phyloP scores from a whole-genome alignment of 768 basidiomycete species.

The Leccinum pellstonianum region DNA sequence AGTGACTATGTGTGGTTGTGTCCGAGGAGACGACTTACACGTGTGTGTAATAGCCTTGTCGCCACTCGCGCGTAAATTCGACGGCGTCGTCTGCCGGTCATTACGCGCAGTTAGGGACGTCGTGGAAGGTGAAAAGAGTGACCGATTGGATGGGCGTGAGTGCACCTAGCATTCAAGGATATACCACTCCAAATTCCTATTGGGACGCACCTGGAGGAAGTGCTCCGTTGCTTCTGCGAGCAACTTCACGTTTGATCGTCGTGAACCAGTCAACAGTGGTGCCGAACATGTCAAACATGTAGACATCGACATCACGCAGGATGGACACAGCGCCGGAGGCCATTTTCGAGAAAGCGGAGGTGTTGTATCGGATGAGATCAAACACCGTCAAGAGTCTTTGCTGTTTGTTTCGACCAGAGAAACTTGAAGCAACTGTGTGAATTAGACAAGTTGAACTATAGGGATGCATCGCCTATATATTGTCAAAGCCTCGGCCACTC shows the following conservation, averaged over 20 bases:
- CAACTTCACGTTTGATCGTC: conserved; percentile 21
- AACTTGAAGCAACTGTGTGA: too few relatives aligned
- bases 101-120: neutral
- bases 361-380: neutral
- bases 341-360: conserved; percentile 2
- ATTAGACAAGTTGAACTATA: too few relatives aligned
- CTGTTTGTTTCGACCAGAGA: too few relatives aligned
- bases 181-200: neutral
- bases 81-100: conserved; percentile 18
- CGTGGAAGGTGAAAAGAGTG: neutral
- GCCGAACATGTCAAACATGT: conserved; percentile 51
- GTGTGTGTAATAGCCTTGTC: conserved; percentile 43
- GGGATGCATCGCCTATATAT: too few relatives aligned
- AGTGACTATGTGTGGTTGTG: neutral
- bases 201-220: conserved; percentile 17
- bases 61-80: conserved; percentile 57
- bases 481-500: too few relatives aligned
- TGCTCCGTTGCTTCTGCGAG: conserved; percentile 11
- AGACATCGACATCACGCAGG: conserved; percentile 37
- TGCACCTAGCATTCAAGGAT: neutral
- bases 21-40: conserved; percentile 16
- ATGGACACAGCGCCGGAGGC: neutral
- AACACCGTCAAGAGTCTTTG: neutral
- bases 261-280: conserved; percentile 48
- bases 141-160: neutral